phyloP scores from a whole-genome alignment of 1,139 yeast genomes.

The Lodderomyces metapsilosis region DNA sequence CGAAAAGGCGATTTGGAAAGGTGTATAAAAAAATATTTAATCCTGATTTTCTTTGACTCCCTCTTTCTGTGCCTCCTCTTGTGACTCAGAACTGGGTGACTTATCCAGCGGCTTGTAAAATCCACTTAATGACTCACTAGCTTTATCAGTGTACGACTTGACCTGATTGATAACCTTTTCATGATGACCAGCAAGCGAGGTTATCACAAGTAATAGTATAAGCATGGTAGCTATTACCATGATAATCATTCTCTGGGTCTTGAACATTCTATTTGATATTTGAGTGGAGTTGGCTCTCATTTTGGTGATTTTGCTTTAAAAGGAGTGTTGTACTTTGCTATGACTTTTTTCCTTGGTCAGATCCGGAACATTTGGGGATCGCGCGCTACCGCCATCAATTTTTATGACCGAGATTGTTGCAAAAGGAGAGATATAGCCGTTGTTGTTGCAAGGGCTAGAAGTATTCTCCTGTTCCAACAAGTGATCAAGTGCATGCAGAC shows the following conservation, averaged over 20 bases:
- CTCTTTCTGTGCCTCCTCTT: conserved; percentile 12
- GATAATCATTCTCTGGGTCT: conserved; percentile 27
- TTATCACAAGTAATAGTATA: conserved; percentile 21
- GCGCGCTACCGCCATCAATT: too few species aligned
- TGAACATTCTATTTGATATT: conserved; percentile 29
- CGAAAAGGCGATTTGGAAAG: conserved; percentile 47
- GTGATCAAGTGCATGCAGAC: too few species aligned
- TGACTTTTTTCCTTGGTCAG: too few species aligned
- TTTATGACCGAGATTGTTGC: too few species aligned
- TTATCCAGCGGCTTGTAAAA: conserved; percentile 10
- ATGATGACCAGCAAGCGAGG: conserved; percentile 24
- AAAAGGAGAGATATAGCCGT: too few species aligned
- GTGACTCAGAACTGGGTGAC: conserved; percentile 4
- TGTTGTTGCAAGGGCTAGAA: too few species aligned
- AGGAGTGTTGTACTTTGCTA: too few species aligned
- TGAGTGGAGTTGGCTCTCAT: conserved; percentile 31
- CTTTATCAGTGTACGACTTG: conserved; percentile 14
- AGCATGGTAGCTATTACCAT: conserved; percentile 23
- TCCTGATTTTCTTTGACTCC: conserved; percentile 6
- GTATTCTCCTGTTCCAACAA: too few species aligned
- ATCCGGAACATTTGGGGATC: too few species aligned
- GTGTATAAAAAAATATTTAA: conserved; percentile 20
- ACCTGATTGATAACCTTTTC: conserved; percentile 15
- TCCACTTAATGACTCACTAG: conserved; percentile 17
- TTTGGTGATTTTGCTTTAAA: not conserved